Conservation (phyloP, 1,284 basidiomycete genomes). For the Irpex sp. region DNA sequence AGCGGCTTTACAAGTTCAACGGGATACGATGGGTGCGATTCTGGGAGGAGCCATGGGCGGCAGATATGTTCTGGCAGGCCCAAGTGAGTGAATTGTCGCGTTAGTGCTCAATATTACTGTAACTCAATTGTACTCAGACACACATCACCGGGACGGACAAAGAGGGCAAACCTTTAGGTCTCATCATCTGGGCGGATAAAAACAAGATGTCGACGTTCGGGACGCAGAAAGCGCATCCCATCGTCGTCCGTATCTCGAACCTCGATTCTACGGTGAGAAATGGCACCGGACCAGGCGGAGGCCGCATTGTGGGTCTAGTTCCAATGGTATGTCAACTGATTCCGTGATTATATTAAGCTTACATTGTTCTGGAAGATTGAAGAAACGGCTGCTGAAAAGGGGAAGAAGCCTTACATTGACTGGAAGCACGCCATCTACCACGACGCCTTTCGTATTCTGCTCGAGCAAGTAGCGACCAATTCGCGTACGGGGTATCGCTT, state of each 20-base stretch:
- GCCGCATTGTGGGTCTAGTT: constrained; percentile 38
- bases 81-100: too few relatives aligned
- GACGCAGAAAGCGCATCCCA: constrained; percentile 37
- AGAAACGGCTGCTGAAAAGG: constrained; percentile 14
- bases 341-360: background rate
- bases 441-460: constrained; percentile 19
- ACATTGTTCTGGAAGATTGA: constrained; percentile 9
- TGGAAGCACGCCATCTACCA: constrained; percentile 31
- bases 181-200: constrained; percentile 42
- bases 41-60: constrained; percentile 29
- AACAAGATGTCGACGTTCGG: constrained; percentile 40
- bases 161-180: constrained; percentile 21
- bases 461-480: constrained; percentile 12
- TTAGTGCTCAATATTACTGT: background rate
- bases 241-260: constrained; percentile 34
- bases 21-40: constrained; percentile 19
- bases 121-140: background rate
- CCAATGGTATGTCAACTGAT: constrained; percentile 33
- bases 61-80: constrained; percentile 16
- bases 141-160: constrained; percentile 15
- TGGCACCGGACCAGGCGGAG: constrained; percentile 32
- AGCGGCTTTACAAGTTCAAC: constrained; percentile 22
- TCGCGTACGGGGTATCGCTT: constrained; percentile 18
- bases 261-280: constrained; percentile 34
- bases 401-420: constrained; percentile 18